Evolutionary conservation across 2,329 filamentous ascomycete genomes (phyloP), one percentile per base, ranked within the genome.

Genomic region (Curvularia hawaiiensis): DNA sequence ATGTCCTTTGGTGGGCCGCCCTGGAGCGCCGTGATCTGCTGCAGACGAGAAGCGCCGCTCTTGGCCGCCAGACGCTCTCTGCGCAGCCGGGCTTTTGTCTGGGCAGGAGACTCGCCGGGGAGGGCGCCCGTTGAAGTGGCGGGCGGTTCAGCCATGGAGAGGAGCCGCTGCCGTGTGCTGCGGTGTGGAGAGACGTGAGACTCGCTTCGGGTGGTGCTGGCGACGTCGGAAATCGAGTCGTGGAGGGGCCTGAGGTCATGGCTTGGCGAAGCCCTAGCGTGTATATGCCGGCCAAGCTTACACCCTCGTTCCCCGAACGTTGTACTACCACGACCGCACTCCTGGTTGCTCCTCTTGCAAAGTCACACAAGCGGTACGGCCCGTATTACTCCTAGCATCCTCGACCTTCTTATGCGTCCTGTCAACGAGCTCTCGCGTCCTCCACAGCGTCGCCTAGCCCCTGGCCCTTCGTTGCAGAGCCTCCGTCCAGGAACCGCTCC

Each of bases 61-160:
- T 93, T 94, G 56, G 90, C 90, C 74, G 92, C 88, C 48, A 90
- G 85, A 39, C 90, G 86, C 75, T 93, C 90, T 75, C 92, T 91
- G 66, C 91, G 88, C 56, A 91, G 81, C 46, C 90, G 87, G 38
- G 88, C 88, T 76, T 91, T 88, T 56, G 76, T 68, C 67, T 83
- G 81, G 11, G 76, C 77, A 2, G 79, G 75, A 8, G 79, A 78
- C 58, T 76, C 73, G 43, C 50, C 60, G 8, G 67, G 60, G 3
- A 60, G 28, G n/a, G 66, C 52, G 12, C 54, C 61, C 4, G 64
- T 56, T 28, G 66, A 35, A 20, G 68, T 33, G 26, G 65, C 59
- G 28, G 69, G 46, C 18, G 66, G 47, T 39, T 73, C 69, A 12
- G 68, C 67, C 71, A 73, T 74, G 59, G 26, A 1, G 18, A n/a